Conservation (phyloP, 495 filamentous ascomycete species). For the Tetracladium setigerum region DNA sequence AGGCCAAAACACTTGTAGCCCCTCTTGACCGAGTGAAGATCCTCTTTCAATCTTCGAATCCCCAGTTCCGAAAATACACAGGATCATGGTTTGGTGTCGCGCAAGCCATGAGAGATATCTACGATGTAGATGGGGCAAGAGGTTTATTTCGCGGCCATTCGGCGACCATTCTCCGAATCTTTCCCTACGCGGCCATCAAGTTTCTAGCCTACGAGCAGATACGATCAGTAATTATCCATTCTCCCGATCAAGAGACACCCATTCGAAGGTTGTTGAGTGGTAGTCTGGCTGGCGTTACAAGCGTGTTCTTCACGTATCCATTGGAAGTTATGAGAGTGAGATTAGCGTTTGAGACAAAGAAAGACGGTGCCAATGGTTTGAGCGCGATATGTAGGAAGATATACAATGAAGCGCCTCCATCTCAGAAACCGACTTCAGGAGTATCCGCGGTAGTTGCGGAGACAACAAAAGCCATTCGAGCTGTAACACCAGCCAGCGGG, state of each 20-base stretch:
- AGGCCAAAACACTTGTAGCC: slow-evolving; percentile 94
- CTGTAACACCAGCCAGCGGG: slow-evolving; percentile 50
- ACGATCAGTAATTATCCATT: slow-evolving; percentile 63
- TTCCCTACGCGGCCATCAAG: slow-evolving; percentile 95
- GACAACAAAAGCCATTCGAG: slow-evolving; percentile 5
- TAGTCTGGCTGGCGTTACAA: slow-evolving; percentile 74
- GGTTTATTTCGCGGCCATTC: slow-evolving; percentile 92
- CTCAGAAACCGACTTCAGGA: neutral
- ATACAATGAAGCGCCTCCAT: slow-evolving; percentile 57
- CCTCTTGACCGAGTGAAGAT: slow-evolving; percentile 98
- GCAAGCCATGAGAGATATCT: slow-evolving; percentile 76
- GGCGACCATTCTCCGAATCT: slow-evolving; percentile 88
- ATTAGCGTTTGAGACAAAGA: slow-evolving; percentile 85
- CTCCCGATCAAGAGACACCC: slow-evolving; percentile 66
- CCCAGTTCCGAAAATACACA: slow-evolving; percentile 85
- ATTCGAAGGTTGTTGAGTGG: slow-evolving; percentile 72
- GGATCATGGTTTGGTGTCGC: slow-evolving; percentile 78
- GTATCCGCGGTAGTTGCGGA: neutral
- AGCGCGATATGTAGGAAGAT: slow-evolving; percentile 70
- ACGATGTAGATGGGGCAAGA: slow-evolving; percentile 56
- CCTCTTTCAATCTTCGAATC: slow-evolving; percentile 92
- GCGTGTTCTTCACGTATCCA: slow-evolving; percentile 93
- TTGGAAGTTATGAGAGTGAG: slow-evolving; percentile 89
- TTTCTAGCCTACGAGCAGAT: slow-evolving; percentile 97
- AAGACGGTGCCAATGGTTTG: slow-evolving; percentile 56